Base-by-base conservation (phyloP, 192 early-diverging fungal genomes). In the Podila epicladia region DNA sequence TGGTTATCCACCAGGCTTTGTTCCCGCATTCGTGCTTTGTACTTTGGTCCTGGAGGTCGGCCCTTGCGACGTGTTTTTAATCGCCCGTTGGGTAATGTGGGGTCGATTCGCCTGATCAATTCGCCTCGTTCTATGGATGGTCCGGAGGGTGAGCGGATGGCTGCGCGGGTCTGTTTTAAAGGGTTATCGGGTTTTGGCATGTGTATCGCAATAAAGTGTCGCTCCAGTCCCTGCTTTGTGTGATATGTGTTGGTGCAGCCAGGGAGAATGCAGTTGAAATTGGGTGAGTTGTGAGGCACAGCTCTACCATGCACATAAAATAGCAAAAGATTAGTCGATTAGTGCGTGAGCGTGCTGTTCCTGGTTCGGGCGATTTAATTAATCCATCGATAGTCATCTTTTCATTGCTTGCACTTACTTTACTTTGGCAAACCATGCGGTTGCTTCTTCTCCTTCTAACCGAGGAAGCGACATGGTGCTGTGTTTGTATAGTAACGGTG, bases 151-250 rank as follows among this genome's bases (percentile, higher is more conserved):
- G 58, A 3, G n/a, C 45, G 32, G n/a, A 62, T 61, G 6, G 62
- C 20, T 55, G 58, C 17, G 24, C 22, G 35, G 7, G 60, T 31
- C 15, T 57, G 37, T 12, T 69, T 60, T 15, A 63, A 22, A 11
- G 50, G 9, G 32, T 8, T 19, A 17, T 58, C 48, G 4, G 62
- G 15, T 51, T 65, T 80, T 9, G 71, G 71, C 62, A 80, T 64
- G 48, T 80, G 77, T 37, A 73, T 80, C 0, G 70, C 57, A 2
- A 50, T 29, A 48, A 80, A 80, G 49, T 80, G 77, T 20, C 77
- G 77, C 45, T 80, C 77, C 19, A 80, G 58, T 58, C 77, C 77
- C 20, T 80, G 77, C 67, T 80, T 80, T 11, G 77, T 80, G 22
- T 80, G 77, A 35, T 73, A 80, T 29, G 77, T 69, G 57, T 73